Evolutionary conservation across 441 rosid genomes (phyloP).

Genomic region (Jatropha podagrica): DNA sequence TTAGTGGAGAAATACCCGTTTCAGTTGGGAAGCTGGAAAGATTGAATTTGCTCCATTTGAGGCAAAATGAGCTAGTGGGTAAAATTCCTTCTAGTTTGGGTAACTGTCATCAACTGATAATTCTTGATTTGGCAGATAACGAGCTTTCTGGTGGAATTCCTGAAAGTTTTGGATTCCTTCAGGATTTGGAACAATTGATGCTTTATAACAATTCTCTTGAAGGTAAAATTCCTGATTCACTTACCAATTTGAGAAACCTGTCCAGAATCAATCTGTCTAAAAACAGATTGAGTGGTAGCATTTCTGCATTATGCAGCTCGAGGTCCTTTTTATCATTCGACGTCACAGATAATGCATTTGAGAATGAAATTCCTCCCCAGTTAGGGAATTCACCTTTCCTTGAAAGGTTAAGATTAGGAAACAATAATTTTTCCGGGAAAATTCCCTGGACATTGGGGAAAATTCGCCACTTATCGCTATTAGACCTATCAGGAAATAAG

Average conservation of each 20-base stretch:
- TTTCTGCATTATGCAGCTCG: slow-evolving; percentile 62
- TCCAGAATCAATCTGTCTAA: slow-evolving; percentile 73
- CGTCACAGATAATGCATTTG: slow-evolving; percentile 66
- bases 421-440: slow-evolving; percentile 58
- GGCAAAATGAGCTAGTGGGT: slow-evolving; percentile 76
- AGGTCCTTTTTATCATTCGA: slow-evolving; percentile 69
- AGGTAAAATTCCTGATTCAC: slow-evolving; percentile 63
- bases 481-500: slow-evolving; percentile 70
- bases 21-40: slow-evolving; percentile 57
- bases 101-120: slow-evolving; percentile 56
- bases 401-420: slow-evolving; percentile 76
- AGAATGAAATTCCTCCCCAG: slow-evolving; percentile 55
- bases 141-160: slow-evolving; percentile 64
- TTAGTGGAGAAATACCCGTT: slow-evolving; percentile 63
- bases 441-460: slow-evolving; percentile 79
- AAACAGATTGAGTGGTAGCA: slow-evolving; percentile 66
- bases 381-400: slow-evolving; percentile 69
- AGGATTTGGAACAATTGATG: slow-evolving; percentile 63
- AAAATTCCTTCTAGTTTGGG: slow-evolving; percentile 66
- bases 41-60: slow-evolving; percentile 59
- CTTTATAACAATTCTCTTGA: slow-evolving; percentile 82
- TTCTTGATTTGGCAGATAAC: slow-evolving; percentile 85
- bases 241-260: slow-evolving; percentile 53
- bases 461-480: slow-evolving; percentile 50
- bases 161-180: slow-evolving; percentile 47